phyloP scores from a whole-genome alignment of 352 stramenopile species.

The Elongisporangium undulatum region DNA sequence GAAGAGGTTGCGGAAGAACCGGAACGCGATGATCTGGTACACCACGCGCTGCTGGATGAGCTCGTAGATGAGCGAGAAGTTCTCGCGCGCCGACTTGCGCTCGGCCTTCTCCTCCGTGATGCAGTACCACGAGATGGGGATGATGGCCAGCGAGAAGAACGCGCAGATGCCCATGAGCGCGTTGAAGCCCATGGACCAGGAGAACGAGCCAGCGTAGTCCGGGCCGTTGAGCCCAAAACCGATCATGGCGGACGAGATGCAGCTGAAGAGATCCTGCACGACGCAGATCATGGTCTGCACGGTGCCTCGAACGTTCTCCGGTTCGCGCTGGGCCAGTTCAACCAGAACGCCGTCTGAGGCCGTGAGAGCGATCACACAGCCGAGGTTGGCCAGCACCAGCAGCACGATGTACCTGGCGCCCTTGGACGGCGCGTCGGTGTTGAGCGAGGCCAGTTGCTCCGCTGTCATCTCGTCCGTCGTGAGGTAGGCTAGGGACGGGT shows the following conservation, averaged over 20 bases:
- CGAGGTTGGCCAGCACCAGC: conserved; percentile 58
- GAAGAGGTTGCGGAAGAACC: conserved; percentile 23
- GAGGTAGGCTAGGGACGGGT: conserved; percentile 21
- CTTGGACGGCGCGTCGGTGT: conserved; percentile 18
- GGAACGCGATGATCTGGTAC: conserved; percentile 26
- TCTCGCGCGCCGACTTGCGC: conserved; percentile 8
- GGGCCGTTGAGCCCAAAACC: conserved; percentile 27
- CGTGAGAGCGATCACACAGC: conserved; percentile 56
- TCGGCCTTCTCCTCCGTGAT: conserved; percentile 19
- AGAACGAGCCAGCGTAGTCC: conserved; percentile 30
- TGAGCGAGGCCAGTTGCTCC: conserved; percentile 14
- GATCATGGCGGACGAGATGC: conserved; percentile 16
- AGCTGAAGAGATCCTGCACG: conserved; percentile 21
- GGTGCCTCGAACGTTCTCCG: conserved; percentile 17
- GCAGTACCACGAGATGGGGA: conserved; percentile 27
- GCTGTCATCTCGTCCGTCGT: conserved; percentile 10
- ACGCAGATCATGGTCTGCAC: conserved; percentile 25
- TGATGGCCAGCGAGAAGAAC: conserved; percentile 12
- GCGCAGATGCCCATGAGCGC: conserved; percentile 21
- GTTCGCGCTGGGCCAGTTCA: conserved; percentile 30
- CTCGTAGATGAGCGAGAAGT: conserved; percentile 19
- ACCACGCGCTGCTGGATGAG: conserved; percentile 23
- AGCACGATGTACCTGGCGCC: conserved; percentile 36
- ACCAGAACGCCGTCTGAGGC: conserved; percentile 46
- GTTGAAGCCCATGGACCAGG: conserved; percentile 22